phyloP scores from a whole-genome alignment of 208 protist genomes.

The Wallacemonas collosoma region DNA sequence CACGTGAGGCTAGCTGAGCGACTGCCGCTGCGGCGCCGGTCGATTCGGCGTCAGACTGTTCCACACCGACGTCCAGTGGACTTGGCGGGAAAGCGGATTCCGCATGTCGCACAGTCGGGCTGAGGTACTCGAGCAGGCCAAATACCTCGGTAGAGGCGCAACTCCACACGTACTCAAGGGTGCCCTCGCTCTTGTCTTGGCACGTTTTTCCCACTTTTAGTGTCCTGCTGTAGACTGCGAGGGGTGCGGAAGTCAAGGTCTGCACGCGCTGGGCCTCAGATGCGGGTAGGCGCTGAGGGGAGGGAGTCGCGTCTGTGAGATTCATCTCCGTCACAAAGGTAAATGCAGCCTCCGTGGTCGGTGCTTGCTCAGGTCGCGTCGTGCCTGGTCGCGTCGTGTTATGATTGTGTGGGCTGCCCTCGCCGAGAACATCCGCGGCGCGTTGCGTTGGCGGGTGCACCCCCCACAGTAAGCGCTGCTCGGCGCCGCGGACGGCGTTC shows the following conservation, averaged over 20 bases:
- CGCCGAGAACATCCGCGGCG: conserved; percentile 7
- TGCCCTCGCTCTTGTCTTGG: background rate
- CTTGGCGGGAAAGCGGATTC: background rate
- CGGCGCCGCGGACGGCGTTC: background rate
- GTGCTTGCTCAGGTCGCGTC: background rate
- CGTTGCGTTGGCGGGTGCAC: conserved; percentile 5
- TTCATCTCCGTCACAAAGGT: conserved; percentile 26
- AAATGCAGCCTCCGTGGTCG: background rate
- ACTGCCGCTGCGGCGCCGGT: background rate
- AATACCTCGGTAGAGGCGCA: no score
- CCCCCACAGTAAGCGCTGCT: conserved; percentile 4
- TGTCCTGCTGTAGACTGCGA: conserved; percentile 13
- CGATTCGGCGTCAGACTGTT: background rate
- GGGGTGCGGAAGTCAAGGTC: conserved; percentile 5
- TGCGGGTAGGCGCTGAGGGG: background rate
- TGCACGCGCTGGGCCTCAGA: background rate
- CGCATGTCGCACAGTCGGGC: background rate
- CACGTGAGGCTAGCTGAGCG: background rate
- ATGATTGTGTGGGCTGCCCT: background rate
- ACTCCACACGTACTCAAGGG: conserved; percentile 3
- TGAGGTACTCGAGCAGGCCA: no score
- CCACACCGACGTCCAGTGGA: background rate
- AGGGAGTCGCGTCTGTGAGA: background rate
- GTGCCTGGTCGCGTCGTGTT: background rate
- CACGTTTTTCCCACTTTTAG: background rate